phyloP scores from a whole-genome alignment of 192 early-diverging fungal genomes.

The Linnemannia exigua region DNA sequence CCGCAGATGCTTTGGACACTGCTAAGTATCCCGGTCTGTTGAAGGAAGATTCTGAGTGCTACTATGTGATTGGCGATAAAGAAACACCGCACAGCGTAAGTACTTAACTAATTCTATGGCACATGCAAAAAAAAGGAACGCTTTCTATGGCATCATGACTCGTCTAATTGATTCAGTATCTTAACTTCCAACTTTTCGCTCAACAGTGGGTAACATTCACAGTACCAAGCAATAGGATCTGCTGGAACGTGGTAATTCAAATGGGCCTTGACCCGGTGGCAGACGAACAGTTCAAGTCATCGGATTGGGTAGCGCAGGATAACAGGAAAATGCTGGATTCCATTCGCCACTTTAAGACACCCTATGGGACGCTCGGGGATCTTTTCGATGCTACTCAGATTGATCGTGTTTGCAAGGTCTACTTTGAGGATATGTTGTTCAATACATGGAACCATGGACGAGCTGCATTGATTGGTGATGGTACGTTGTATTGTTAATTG shows the following conservation, averaged over 20 bases:
- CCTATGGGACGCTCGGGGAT: conserved; percentile 6
- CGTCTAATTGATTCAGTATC: too few species aligned
- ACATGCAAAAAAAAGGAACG: too few species aligned
- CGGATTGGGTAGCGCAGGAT: conserved; percentile 12
- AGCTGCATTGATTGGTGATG: background rate
- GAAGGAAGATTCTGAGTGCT: background rate
- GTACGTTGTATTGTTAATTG: background rate
- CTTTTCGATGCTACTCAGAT: conserved; percentile 10
- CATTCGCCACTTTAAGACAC: conserved; percentile 9
- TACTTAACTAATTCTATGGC: too few species aligned
- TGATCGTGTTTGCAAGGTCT: conserved; percentile 5
- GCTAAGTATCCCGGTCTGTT: background rate
- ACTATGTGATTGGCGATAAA: conserved; percentile 14
- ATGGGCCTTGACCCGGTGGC: background rate
- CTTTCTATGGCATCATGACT: too few species aligned
- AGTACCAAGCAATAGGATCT: conserved; percentile 15
- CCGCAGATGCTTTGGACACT: background rate
- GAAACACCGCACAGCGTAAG: too few species aligned
- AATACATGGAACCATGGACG: too few species aligned
- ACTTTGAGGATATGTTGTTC: background rate
- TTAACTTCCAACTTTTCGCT: too few species aligned
- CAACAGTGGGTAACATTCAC: conserved; percentile 15
- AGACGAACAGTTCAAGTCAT: conserved; percentile 6
- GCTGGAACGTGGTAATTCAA: conserved; percentile 22
- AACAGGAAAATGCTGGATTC: background rate